Conservation (phyloP, 768 basidiomycete species). For the Phylloporus arenicola region DNA sequence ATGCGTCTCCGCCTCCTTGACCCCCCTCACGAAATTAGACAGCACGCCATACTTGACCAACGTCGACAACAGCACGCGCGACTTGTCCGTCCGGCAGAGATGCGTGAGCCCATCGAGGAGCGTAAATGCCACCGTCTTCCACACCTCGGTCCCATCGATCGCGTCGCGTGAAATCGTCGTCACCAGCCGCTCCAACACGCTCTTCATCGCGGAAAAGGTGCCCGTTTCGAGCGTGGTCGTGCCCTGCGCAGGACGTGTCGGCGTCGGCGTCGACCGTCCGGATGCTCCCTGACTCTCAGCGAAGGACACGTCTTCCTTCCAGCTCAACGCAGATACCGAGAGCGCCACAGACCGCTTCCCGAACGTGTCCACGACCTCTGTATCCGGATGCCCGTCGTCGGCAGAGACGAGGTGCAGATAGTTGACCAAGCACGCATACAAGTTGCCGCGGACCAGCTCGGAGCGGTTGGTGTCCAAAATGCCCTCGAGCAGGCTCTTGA, state of each 20-base stretch:
- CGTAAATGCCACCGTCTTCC: constrained; percentile 95
- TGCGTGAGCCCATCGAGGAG: constrained; percentile 77
- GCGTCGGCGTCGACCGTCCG: constrained; percentile 14
- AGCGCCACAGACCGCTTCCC: constrained; percentile 26
- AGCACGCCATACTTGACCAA: constrained; percentile 74
- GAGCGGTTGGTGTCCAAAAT: constrained; percentile 71
- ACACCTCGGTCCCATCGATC: constrained; percentile 91
- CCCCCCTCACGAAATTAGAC: constrained; percentile 70
- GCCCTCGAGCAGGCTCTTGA: constrained; percentile 70
- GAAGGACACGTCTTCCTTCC: constrained; percentile 38
- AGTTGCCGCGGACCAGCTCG: constrained; percentile 86
- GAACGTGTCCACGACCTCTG: constrained; percentile 16
- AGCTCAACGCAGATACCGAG: constrained; percentile 32
- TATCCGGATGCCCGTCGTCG: constrained; percentile 13
- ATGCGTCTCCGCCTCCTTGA: constrained; percentile 77
- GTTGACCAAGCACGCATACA: constrained; percentile 90
- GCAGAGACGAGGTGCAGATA: constrained; percentile 65
- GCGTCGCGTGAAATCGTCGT: constrained; percentile 80
- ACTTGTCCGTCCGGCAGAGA: constrained; percentile 65
- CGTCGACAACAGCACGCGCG: constrained; percentile 51
- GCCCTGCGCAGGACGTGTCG: neutral
- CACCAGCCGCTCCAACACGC: constrained; percentile 66
- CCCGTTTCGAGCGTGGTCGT: constrained; percentile 51
- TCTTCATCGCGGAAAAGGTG: constrained; percentile 62
- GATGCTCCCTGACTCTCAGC: constrained; percentile 33